Evolutionary conservation across 1,284 basidiomycete species (phyloP), one percentile per base, ranked within the genome.

Genomic region (Serendipita sp.): DNA sequence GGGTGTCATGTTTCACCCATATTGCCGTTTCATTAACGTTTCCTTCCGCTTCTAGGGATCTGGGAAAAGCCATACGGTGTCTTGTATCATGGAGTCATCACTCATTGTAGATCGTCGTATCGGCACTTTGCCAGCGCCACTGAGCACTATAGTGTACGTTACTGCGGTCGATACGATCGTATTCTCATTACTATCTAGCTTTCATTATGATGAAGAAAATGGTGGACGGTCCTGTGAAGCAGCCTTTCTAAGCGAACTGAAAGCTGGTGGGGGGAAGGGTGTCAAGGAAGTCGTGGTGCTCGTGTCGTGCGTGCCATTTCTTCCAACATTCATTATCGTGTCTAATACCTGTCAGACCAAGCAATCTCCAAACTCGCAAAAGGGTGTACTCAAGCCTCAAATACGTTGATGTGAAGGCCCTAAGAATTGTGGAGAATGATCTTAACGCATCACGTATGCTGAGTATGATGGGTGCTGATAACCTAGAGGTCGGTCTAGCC

Each of bases 401-500:
- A 0, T 60, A 69, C 10, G 68, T 74, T n/a, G 55, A 35, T 0
- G 73, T 75, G 2, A 64, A 70, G 22, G 70, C 73, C 0, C 62
- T 75, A 50, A 67, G 68, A 60, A 69, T 75, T 61, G 68, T 70
- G 1, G 64, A 69, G 12, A 64, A 65, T 2, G 72, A 74, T 55
- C 67, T 75, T 38, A 71, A 68, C 58, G 73, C 69, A 0, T 68
- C 71, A 17, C 70, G 72, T 0, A 68, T 74, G 63, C 66, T 75
- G 8, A 67, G 72, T 2, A 71, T 75, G 67, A 75, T 75, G 74
- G 71, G 69, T 3, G 67, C 72, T 3, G 72, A 73, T 29, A 64
- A n/a, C 0, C 15, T n/a, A 22, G 47, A 69, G 38, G 64, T 60
- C 2, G 44, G 38, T 43, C 15, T 49, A 6, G 8, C n/a, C n/a